Base-by-base conservation (phyloP, 805 yeast genomes). In the Zygosaccharomyces kombuchaensis region DNA sequence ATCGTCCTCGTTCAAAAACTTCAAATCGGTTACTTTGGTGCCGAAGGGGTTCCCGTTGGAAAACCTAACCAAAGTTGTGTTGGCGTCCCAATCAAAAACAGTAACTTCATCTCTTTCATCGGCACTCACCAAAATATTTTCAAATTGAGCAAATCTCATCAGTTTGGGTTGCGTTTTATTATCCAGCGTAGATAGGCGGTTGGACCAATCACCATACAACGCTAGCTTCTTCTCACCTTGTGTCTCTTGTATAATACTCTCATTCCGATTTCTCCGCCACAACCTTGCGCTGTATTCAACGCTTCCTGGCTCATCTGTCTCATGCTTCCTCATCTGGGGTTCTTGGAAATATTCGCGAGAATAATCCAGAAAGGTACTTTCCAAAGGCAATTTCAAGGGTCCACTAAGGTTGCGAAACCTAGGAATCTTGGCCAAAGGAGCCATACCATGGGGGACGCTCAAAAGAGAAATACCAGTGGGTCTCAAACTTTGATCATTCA, bases 241-340 rank as follows among this genome's bases (percentile, higher is more conserved):
- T 0, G 99, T 90, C 50, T 84, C 87, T 32, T 84, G 84, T 47
- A 93, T 86, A 27, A 89, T 86, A 2, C 76, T 65, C 61, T 93
- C 98, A 60, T 93, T 93, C 55, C 98, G 74, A 58, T 84, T 85
- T 52, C 95, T 75, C 55, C 96, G 75, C 98, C 98, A 93, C 19
- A 87, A 67, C 47, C 95, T 73, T 53, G 80, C 82, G 29, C 86
- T 80, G 56, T 87, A 87, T 52, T 87, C 90, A 47, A 82, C 79
- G 46, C 96, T 87, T 0, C 98, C 98, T 0, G 95, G 93, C 62
- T 89, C 96, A 56, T 91, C 97, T 13, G 80, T 68, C 55, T 91
- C 97, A 44, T 78, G 76, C 47, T 80, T 82, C 9, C 87, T 81
- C 83, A 90, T 83, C 60, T 91, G 98, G 0, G 99, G 97, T 60